Evolutionary conservation across 345 rosid species (phyloP), one percentile per base, ranked within the genome.

Genomic region (Schrenkiella parvula): DNA sequence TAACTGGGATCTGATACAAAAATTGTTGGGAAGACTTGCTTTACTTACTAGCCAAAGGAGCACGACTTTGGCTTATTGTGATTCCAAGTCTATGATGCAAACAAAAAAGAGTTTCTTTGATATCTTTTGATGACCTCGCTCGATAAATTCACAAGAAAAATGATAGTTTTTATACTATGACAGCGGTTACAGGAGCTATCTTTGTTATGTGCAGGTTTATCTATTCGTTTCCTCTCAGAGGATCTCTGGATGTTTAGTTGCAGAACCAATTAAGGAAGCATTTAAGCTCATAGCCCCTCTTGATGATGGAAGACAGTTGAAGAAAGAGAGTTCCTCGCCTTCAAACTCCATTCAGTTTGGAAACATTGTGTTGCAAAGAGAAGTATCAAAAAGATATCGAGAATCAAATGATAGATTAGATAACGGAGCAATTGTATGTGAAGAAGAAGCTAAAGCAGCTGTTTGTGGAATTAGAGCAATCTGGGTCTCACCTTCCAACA

Each of bases 251-350:
- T 89, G 97, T 80, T 29, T 87, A 59, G 86, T 95, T 53, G 86
- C 85, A 3, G 99, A 95, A 76, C 88, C 93, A 65, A 89, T 89
- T 42, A 85, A 80, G 72, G 88, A 89, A 80, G 97, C 96, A 71
- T 95, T 79, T 74, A 83, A 69, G 79, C 61, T 89, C 32, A 22
- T 89, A 50, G 63, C 87, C 46, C 43, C 73, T 72, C 51, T 67
- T 6, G 79, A 46, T 34, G 79, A 73, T 10, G 66, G 44, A 66
- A 76, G 47, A 71, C 66, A 41, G 35, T 68, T 18, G 22, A 86
- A 82, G 68, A 68, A 82, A 70, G 43, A 54, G 70, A 82, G 66
- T 44, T 41, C 71, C 9, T 44, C 54, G 2, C 31, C 63, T 29
- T 72, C 90, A 53, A 70, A 78, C 48, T 70, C 86, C 41, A 89